These are phyloP conservation scores for Peronospora farinosa DNA, from an alignment of 352 stramenopile species.

Conservation along the genomic window DNA sequence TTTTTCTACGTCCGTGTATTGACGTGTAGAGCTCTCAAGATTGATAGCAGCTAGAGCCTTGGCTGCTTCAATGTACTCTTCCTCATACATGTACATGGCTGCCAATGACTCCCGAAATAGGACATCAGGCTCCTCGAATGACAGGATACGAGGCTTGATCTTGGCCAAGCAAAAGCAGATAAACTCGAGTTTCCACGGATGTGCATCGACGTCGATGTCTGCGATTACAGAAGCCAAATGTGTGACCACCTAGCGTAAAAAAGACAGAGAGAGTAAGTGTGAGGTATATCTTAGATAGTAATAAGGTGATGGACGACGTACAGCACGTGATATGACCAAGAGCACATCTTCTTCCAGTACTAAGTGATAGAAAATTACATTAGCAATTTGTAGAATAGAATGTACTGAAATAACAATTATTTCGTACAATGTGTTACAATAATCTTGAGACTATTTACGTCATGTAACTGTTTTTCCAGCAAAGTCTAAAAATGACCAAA, in stretches of 20 bases:
- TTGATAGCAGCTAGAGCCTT: constrained; percentile 86
- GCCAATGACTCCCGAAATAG: constrained; percentile 74
- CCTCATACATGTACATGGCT: constrained; percentile 81
- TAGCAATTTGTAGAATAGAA: background rate
- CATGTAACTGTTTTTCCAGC: constrained; percentile 42
- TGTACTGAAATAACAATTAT: constrained; percentile 1
- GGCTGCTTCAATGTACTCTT: constrained; percentile 85
- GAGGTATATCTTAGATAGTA: background rate
- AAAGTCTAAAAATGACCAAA: constrained; percentile 29
- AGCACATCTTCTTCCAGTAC: constrained; percentile 75
- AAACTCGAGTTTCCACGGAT: constrained; percentile 76
- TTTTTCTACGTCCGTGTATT: constrained; percentile 86
- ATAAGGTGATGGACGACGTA: constrained; percentile 11
- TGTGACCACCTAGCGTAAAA: constrained; percentile 45
- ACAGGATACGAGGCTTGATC: constrained; percentile 77
- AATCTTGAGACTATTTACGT: constrained; percentile 41
- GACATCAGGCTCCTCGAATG: constrained; percentile 84
- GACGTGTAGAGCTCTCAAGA: constrained; percentile 77
- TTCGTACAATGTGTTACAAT: constrained; percentile 60
- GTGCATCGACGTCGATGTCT: constrained; percentile 51
- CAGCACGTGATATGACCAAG: constrained; percentile 68
- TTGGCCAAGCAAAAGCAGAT: constrained; percentile 63
- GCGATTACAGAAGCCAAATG: constrained; percentile 54
- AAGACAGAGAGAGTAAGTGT: background rate
- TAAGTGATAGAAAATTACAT: constrained; percentile 11